Conservation (phyloP, 2,329 filamentous ascomycete species). For the Elsinoe arachidis region DNA sequence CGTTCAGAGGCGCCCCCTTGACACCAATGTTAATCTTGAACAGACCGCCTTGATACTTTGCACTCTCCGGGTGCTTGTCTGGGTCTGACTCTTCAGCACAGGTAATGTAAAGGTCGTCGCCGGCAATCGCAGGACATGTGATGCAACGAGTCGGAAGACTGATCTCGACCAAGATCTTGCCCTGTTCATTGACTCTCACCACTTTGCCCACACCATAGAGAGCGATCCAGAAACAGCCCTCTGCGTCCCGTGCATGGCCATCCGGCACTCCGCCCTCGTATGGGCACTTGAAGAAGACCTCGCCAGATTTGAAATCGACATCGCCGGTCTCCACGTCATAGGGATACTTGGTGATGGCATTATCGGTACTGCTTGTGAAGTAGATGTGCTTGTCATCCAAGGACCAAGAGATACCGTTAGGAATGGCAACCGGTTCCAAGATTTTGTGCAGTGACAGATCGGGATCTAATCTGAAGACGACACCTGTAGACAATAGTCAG, state of each 20-base stretch:
- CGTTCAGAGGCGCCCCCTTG: constrained; percentile 53
- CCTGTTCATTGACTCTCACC: constrained; percentile 61
- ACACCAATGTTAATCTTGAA: constrained; percentile 73
- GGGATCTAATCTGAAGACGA: constrained; percentile 62
- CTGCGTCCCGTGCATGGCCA: constrained; percentile 72
- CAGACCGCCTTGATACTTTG: constrained; percentile 58
- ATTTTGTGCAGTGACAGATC: constrained; percentile 52
- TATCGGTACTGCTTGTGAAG: constrained; percentile 68
- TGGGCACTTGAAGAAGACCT: constrained; percentile 63
- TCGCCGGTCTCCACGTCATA: constrained; percentile 56
- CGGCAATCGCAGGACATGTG: constrained; percentile 74
- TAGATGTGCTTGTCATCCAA: constrained; percentile 65
- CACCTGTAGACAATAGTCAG: constrained; percentile 42
- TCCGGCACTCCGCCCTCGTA: constrained; percentile 61
- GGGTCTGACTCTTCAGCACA: constrained; percentile 62
- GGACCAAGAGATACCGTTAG: constrained; percentile 80
- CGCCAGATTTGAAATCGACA: constrained; percentile 58
- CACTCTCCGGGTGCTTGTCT: constrained; percentile 53
- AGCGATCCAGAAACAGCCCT: constrained; percentile 83
- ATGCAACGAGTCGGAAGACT: constrained; percentile 67
- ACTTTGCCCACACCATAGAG: constrained; percentile 73
- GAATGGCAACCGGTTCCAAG: constrained; percentile 56
- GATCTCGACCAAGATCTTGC: constrained; percentile 65
- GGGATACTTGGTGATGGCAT: constrained; percentile 65
- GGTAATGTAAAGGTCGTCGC: constrained; percentile 67